Conservation (phyloP, 148 eudicot species). For the Camellia lanceoleosa region DNA sequence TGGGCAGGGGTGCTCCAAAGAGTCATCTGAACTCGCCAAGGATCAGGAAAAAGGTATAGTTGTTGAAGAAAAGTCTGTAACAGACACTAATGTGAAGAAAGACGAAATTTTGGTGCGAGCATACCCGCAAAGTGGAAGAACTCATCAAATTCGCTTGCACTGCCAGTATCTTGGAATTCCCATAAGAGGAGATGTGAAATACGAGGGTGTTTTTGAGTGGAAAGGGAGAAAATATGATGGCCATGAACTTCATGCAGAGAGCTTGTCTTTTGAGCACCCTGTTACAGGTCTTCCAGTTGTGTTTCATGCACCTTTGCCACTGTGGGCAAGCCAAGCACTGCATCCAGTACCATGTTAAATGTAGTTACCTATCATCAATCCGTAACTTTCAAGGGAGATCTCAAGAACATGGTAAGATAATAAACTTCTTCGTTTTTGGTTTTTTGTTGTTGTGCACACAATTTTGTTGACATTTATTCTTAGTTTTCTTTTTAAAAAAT, state of each 20-base stretch:
- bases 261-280: conserved; percentile 81
- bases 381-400: background rate
- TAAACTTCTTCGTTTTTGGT: background rate
- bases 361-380: background rate
- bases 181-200: conserved; percentile 88
- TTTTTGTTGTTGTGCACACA: background rate
- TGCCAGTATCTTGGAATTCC: conserved; percentile 92
- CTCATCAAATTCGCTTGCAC: conserved; percentile 95
- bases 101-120: conserved; percentile 81
- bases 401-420: background rate
- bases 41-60: conserved; percentile 32
- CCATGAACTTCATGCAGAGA: conserved; percentile 90
- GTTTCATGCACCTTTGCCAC: conserved; percentile 68
- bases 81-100: conserved; percentile 26
- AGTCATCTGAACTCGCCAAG: conserved; percentile 20
- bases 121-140: conserved; percentile 85
- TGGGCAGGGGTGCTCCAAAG: conserved; percentile 30
- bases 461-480: background rate
- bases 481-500: background rate
- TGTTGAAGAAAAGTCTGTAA: conserved; percentile 61
- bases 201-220: conserved; percentile 86
- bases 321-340: conserved; percentile 62
- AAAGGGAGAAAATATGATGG: conserved; percentile 59
- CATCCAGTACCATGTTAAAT: conserved; percentile 9
- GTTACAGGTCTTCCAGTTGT: conserved; percentile 59